Percentiles rank a stretch among this genome's conserved stretches.
phyloP scores from a whole-genome alignment of 257 asterid species.

The Solanum appendiculatum region DNA sequence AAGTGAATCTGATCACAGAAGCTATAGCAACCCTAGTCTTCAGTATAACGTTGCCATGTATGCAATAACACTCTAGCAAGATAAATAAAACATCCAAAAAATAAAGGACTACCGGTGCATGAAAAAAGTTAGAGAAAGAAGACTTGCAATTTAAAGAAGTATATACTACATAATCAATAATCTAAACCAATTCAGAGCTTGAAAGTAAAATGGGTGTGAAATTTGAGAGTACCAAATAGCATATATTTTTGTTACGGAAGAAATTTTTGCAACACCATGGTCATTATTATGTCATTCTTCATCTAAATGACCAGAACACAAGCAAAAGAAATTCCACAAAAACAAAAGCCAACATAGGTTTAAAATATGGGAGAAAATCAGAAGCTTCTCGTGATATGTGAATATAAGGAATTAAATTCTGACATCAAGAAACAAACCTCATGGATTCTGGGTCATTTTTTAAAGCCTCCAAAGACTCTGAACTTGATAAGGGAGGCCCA shows the following conservation, averaged over 20 bases:
- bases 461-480: conserved; percentile 49
- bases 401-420: neutral
- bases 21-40: neutral
- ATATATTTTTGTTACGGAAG: neutral
- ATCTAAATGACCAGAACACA: neutral
- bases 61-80: neutral
- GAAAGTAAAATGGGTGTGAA: neutral
- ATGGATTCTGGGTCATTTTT: conserved; percentile 76
- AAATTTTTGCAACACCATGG: neutral
- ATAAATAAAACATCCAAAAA: neutral
- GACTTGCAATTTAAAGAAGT: neutral
- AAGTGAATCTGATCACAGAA: neutral
- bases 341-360: neutral
- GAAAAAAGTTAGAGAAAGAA: neutral
- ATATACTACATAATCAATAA: neutral
- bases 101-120: neutral
- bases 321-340: neutral
- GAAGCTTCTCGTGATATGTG: neutral
- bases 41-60: neutral
- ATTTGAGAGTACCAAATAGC: neutral
- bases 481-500: conserved; percentile 29
- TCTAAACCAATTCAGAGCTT: neutral
- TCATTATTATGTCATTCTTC: neutral
- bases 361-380: neutral
- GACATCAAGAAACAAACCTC: conserved; percentile 39